phyloP scores from a whole-genome alignment of 306 rosid species.

The Acacia crassicarpa region DNA sequence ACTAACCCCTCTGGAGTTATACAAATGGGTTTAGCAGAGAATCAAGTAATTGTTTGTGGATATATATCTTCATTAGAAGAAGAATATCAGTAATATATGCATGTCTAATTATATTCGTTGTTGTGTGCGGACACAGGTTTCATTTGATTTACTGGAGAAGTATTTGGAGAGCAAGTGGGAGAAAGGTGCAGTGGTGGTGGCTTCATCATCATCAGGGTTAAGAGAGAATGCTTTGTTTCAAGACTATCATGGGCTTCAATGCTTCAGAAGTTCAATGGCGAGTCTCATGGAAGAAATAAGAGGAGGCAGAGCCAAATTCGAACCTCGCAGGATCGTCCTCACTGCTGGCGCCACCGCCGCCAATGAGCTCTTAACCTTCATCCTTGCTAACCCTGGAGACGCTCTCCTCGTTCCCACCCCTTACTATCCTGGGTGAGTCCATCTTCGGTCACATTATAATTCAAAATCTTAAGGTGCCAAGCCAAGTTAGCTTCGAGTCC shows the following conservation, averaged over 20 bases:
- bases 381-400: conserved; percentile 80
- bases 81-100: background rate
- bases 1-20: conserved; percentile 76
- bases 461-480: too few relatives aligned
- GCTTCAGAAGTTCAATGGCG: conserved; percentile 88
- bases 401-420: conserved; percentile 90
- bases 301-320: conserved; percentile 72
- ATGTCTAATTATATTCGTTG: background rate
- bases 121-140: conserved; percentile 53
- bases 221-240: conserved; percentile 90
- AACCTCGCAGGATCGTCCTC: conserved; percentile 64
- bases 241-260: conserved; percentile 82
- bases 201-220: conserved; percentile 36
- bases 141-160: conserved; percentile 79
- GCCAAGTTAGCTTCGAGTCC: too few relatives aligned
- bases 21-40: conserved; percentile 97
- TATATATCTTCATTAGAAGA: background rate
- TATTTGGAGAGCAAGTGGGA: conserved; percentile 57
- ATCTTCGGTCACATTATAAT: too few relatives aligned
- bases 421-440: conserved; percentile 86
- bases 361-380: conserved; percentile 85
- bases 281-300: conserved; percentile 84
- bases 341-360: conserved; percentile 98
- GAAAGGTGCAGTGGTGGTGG: conserved; percentile 19
- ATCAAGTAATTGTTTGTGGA: conserved; percentile 76